A percentile compares a stretch with the other conserved stretches of the same genome.
These are phyloP conservation scores for Paramyrothecium sp. DNA, from an alignment of 2,329 filamentous ascomycete genomes.

Conservation along the genomic window DNA sequence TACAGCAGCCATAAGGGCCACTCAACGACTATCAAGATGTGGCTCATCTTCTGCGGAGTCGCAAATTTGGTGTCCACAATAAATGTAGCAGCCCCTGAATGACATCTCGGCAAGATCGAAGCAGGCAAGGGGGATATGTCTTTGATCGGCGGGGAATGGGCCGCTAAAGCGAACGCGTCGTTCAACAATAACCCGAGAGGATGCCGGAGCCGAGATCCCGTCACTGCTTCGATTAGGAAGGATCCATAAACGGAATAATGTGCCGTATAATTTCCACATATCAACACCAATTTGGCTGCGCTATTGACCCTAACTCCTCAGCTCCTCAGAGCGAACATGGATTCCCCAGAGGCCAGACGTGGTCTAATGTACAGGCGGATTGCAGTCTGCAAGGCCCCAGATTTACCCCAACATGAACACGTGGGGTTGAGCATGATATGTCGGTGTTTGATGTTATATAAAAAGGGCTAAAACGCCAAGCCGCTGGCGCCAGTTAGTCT, in stretches of 20 bases:
- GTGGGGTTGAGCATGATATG: background rate
- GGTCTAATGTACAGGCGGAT: background rate
- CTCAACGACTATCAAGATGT: too few relatives aligned
- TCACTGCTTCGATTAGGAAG: too few relatives aligned
- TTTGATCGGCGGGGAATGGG: too few relatives aligned
- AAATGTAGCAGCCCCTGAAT: too few relatives aligned
- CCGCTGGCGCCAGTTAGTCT: background rate
- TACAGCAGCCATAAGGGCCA: too few relatives aligned
- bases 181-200: too few relatives aligned
- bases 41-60: too few relatives aligned
- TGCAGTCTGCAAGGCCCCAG: background rate
- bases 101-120: too few relatives aligned
- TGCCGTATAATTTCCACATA: background rate
- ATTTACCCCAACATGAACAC: background rate
- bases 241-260: background rate
- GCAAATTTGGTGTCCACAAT: too few relatives aligned
- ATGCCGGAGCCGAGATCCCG: too few relatives aligned
- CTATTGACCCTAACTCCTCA: background rate
- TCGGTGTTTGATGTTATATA: background rate
- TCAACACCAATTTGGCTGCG: background rate
- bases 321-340: background rate
- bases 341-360: background rate
- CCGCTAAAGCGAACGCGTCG: too few relatives aligned
- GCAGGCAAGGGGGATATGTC: too few relatives aligned
- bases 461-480: background rate